Conservation (phyloP, 2,329 filamentous ascomycete genomes). For the Arthrobotrys iridis region DNA sequence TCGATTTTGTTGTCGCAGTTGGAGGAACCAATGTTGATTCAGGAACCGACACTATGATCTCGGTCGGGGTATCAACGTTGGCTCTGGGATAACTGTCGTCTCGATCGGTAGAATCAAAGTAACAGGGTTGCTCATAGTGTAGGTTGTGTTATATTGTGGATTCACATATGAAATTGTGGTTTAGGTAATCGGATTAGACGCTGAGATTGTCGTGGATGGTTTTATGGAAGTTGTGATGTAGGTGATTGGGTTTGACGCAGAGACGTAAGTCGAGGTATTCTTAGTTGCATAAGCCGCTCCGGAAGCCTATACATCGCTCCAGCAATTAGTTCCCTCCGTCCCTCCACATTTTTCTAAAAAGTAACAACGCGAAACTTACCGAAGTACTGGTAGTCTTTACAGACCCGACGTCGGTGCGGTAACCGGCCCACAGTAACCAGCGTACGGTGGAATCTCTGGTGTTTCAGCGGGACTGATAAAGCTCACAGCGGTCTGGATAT, state of each 20-base stretch:
- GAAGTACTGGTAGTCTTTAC: background rate
- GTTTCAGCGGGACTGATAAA: slow-evolving; percentile 30
- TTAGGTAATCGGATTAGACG: slow-evolving; percentile 8
- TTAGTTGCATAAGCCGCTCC: background rate
- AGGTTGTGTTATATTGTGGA: slow-evolving; percentile 8
- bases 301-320: background rate
- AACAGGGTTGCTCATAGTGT: background rate
- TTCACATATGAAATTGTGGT: background rate
- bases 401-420: slow-evolving; percentile 1
- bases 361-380: no score
- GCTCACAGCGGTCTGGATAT: slow-evolving; percentile 22
- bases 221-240: no score
- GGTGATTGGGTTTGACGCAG: background rate
- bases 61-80: slow-evolving; percentile 20
- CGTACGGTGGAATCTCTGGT: slow-evolving; percentile 23
- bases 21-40: slow-evolving; percentile 2
- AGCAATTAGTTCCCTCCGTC: background rate
- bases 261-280: slow-evolving; percentile 11
- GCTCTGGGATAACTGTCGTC: slow-evolving; percentile 12
- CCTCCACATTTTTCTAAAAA: background rate
- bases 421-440: slow-evolving; percentile 22
- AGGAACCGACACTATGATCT: background rate
- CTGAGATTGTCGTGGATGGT: background rate
- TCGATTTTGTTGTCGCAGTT: slow-evolving; percentile 21
- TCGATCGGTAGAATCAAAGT: slow-evolving; percentile 20